A percentile compares a stretch with the other conserved stretches of the same genome.
These are phyloP conservation scores for Rhynchosporium secalis DNA, from an alignment of 2,329 filamentous ascomycete species.

Conservation along the genomic window DNA sequence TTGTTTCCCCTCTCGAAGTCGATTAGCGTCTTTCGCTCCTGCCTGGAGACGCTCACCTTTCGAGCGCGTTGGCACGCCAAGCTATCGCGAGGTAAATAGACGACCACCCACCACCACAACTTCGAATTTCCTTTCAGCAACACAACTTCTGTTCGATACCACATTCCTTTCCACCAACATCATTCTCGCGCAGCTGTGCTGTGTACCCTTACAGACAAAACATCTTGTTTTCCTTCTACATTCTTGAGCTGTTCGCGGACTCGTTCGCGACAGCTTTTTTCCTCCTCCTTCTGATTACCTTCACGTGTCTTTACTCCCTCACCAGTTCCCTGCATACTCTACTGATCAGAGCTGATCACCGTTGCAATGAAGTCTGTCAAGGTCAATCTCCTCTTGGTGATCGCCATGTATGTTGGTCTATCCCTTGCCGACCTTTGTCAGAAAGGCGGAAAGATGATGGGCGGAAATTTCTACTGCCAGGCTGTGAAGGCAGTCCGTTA, in stretches of 20 bases:
- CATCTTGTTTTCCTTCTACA: not conserved
- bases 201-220: not conserved
- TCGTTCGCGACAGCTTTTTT: not conserved
- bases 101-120: slow-evolving; percentile 1
- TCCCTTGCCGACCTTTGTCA: slow-evolving; percentile 37
- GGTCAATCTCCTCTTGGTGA: not conserved
- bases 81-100: slow-evolving; percentile 12
- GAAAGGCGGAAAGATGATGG: slow-evolving; percentile 38
- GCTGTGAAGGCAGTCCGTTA: slow-evolving; percentile 68
- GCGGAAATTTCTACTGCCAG: slow-evolving; percentile 67
- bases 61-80: not conserved
- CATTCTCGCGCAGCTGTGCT: not conserved
- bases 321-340: not conserved
- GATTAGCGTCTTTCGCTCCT: not conserved
- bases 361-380: slow-evolving; percentile 3
- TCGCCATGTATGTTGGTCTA: not conserved
- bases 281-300: too few relatives aligned
- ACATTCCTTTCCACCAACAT: not conserved
- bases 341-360: too few relatives aligned
- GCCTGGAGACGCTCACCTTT: not conserved
- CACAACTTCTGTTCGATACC: not conserved
- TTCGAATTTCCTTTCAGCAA: not conserved
- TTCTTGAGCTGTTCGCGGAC: not conserved
- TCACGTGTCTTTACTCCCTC: too few relatives aligned
- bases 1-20: not conserved